phyloP scores from a whole-genome alignment of 2,329 filamentous ascomycete genomes.

The Paecilomyces formosus region DNA sequence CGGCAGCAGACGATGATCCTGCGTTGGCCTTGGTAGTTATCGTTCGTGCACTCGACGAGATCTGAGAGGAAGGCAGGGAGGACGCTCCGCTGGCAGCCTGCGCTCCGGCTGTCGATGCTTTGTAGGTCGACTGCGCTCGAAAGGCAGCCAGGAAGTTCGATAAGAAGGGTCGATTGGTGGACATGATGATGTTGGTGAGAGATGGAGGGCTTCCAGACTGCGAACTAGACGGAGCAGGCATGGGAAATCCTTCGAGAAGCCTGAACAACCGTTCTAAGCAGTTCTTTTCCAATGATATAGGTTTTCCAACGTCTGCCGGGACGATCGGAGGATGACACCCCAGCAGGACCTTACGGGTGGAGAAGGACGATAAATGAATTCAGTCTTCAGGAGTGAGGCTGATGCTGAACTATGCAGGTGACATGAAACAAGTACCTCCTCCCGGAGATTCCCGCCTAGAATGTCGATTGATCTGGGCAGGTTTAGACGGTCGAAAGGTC shows the following conservation, averaged over 20 bases:
- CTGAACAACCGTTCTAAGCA: not conserved
- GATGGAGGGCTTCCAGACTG: not conserved
- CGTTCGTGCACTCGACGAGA: constrained; percentile 36
- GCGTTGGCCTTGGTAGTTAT: constrained; percentile 40
- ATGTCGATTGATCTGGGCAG: not conserved
- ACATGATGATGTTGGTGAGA: constrained; percentile 39
- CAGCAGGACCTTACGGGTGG: not conserved
- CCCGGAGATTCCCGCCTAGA: not conserved
- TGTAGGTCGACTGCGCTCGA: constrained; percentile 55
- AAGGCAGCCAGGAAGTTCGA: constrained; percentile 62
- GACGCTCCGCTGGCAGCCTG: constrained; percentile 28
- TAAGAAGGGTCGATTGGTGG: constrained; percentile 59
- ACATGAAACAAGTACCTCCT: not conserved
- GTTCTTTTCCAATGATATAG: not conserved
- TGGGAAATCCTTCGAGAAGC: not conserved
- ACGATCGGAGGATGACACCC: not conserved
- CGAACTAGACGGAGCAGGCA: not conserved
- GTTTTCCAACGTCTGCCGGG: not conserved
- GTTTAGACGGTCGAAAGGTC: not conserved
- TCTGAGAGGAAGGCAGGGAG: constrained; percentile 32
- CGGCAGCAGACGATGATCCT: constrained; percentile 11
- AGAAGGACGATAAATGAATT: not conserved
- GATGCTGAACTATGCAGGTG: not conserved
- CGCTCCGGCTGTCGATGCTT: constrained; percentile 37
- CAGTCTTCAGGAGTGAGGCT: not conserved